Evolutionary conservation across 139 green algal species (phyloP).

Genomic region (Raphidocelis subcapitata): DNA sequence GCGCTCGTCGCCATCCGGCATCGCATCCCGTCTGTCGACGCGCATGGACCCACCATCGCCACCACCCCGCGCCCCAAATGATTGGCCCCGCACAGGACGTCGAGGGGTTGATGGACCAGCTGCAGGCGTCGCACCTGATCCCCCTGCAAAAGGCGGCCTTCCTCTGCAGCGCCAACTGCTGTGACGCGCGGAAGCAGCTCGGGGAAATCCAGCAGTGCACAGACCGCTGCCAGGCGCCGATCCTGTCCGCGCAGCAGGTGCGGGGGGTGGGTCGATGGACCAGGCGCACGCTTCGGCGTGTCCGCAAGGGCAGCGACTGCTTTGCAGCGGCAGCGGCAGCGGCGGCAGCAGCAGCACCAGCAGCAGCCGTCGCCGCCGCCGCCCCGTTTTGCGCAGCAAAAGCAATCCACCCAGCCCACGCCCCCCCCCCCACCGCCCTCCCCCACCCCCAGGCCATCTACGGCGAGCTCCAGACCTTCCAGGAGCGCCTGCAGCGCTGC

Average conservation of each 20-base stretch:
- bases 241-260: slow-evolving; percentile 24
- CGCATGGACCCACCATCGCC: not conserved
- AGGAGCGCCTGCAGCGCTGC: slow-evolving; percentile 53
- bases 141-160: slow-evolving; percentile 47
- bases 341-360: not conserved
- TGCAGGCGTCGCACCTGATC: slow-evolving; percentile 37
- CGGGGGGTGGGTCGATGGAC: slow-evolving; percentile 18
- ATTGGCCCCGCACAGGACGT: slow-evolving; percentile 23
- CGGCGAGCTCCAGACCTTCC: slow-evolving; percentile 4
- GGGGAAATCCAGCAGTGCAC: slow-evolving; percentile 32
- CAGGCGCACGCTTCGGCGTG: slow-evolving; percentile 24
- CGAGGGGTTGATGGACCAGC: slow-evolving; percentile 38
- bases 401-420: not conserved
- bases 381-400: not conserved
- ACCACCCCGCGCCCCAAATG: not conserved
- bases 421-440: not conserved
- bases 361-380: not conserved
- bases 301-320: not conserved
- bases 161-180: slow-evolving; percentile 47
- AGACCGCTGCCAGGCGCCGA: slow-evolving; percentile 13
- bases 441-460: not conserved
- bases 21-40: too few species aligned
- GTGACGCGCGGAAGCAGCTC: slow-evolving; percentile 21
- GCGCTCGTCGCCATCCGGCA: too few species aligned
- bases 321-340: not conserved